A percentile compares a stretch with the other conserved stretches of the same genome.
Evolutionary conservation across 805 yeast genomes (phyloP).

Genomic region (Starmerella asiatica): DNA sequence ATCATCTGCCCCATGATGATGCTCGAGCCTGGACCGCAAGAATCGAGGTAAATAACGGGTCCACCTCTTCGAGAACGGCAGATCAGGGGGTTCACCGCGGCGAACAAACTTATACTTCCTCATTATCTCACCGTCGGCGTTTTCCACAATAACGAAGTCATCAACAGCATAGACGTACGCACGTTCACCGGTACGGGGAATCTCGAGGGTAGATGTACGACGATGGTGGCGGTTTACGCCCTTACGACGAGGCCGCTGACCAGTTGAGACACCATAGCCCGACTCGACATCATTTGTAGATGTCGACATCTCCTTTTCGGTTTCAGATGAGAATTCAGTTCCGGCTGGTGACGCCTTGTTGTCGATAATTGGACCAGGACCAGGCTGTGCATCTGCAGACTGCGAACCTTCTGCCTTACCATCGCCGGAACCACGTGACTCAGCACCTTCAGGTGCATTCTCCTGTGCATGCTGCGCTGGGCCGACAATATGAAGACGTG

Average conservation of each 20-base stretch:
- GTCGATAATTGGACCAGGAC: too few species aligned
- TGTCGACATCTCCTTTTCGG: constrained; percentile 13
- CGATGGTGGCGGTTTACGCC: constrained; percentile 1
- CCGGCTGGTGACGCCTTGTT: not conserved
- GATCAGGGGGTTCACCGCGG: constrained; percentile 27
- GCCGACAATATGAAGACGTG: constrained; percentile 14
- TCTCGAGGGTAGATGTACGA: constrained; percentile 4
- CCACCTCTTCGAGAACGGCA: constrained; percentile 21
- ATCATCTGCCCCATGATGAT: constrained; percentile 5
- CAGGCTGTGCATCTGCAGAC: not conserved
- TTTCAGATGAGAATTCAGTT: constrained; percentile 1
- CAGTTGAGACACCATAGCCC: not conserved
- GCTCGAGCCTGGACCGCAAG: not conserved
- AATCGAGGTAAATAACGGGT: not conserved
- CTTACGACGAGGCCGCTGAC: constrained; percentile 12
- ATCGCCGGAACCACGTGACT: constrained; percentile 13
- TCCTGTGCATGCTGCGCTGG: too few species aligned
- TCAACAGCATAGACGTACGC: constrained; percentile 61
- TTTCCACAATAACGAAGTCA: constrained; percentile 68
- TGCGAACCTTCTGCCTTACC: not conserved
- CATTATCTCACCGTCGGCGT: constrained; percentile 81
- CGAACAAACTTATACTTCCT: constrained; percentile 66
- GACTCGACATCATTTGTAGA: not conserved
- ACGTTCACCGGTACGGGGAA: constrained; percentile 13
- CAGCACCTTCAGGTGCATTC: constrained; percentile 8